phyloP scores from a whole-genome alignment of 805 yeast species.

The Suhomyces kilbournensis region DNA sequence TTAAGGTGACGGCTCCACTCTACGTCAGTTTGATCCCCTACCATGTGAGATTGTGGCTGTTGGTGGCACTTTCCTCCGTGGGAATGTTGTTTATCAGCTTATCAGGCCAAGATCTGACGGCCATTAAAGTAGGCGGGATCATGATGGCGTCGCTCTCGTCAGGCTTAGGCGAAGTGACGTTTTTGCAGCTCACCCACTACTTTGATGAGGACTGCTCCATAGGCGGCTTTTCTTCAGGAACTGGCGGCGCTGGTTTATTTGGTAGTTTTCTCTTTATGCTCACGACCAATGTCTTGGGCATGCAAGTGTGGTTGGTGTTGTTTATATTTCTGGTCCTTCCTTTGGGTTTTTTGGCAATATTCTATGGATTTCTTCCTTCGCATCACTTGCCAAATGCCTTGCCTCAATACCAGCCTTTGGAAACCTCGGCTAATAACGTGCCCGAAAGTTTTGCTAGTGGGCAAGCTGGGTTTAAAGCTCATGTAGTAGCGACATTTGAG shows the following conservation, averaged over 20 bases:
- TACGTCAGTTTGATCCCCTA: conserved; percentile 68
- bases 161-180: conserved; percentile 89
- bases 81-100: conserved; percentile 76
- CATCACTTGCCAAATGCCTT: background rate
- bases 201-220: conserved; percentile 56
- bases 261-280: conserved; percentile 75
- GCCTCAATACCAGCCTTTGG: background rate
- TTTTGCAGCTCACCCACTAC: conserved; percentile 80
- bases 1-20: conserved; percentile 77
- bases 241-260: conserved; percentile 91
- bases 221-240: conserved; percentile 89
- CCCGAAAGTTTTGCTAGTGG: background rate
- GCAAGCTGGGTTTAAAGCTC: conserved; percentile 6
- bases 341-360: conserved; percentile 43
- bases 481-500: conserved; percentile 17
- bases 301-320: conserved; percentile 54
- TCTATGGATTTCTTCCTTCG: conserved; percentile 14
- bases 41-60: conserved; percentile 44
- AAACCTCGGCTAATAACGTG: background rate
- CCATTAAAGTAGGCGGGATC: conserved; percentile 60
- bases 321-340: conserved; percentile 56
- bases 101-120: conserved; percentile 25
- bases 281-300: conserved; percentile 63
- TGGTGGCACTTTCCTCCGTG: conserved; percentile 56
- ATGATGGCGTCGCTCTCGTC: conserved; percentile 77